Base-by-base conservation (phyloP, 176 grass and related monocot genomes). In the Aegilops umbellulata region DNA sequence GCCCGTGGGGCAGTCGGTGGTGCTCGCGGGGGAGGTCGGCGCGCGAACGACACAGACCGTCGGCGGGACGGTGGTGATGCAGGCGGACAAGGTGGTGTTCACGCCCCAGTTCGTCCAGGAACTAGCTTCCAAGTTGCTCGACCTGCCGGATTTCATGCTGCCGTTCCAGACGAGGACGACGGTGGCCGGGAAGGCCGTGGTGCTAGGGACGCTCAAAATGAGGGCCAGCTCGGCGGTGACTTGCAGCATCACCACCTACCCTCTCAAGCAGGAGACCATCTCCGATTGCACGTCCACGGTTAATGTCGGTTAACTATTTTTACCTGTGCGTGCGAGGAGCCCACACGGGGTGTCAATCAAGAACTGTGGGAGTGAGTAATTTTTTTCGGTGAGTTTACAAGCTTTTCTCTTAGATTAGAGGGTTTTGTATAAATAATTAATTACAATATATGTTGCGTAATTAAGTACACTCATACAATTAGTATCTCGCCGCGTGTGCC, bases 181-280 rank as follows among this genome's bases (percentile, higher is more conserved):
- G 46, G 89, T 91, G 60, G 35, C 44, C 76, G 89, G 89, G 26
- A 76, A 80, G 81, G 89, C 89, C 35, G 76, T 84, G 68, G 85
- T 91, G 75, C 68, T 87, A 1, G 60, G 76, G 35, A 60, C 8
- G n/a, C 39, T 87, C 81, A 87, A 84, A 76, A 80, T 91, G 60
- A 57, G 4, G 0, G 85, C 85, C 4, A 44, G 46, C 11, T 80
- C 85, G n/a, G 68, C 42, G 35, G 89, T 91, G 60, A n/a, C 30
- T 36, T 91, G 89, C 68, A 14, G 5, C 8, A 25, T 87, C 68
- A 10, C 11, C 10, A 69, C 74, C 60, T 80, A 24, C 46, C 16
- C 46, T 47, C 2, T 67, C 44, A 75, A 0, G 12, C 10, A 7
- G 26, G 71, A 87, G 68, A 71, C 35, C 81, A 84, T 27, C 35